Evolutionary conservation across 768 basidiomycete genomes (phyloP).

Genomic region (Suillus subluteus): DNA sequence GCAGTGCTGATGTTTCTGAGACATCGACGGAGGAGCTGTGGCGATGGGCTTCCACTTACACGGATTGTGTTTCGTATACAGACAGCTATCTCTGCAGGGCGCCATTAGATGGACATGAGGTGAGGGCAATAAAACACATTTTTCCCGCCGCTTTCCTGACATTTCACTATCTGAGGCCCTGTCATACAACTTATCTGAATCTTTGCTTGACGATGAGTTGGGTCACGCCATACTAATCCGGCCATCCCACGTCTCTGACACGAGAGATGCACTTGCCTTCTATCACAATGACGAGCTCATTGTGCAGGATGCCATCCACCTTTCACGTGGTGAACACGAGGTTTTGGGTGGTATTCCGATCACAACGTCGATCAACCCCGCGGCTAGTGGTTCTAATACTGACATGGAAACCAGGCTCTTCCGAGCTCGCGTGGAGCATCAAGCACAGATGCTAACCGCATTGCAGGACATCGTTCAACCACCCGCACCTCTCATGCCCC

Average conservation of each 20-base stretch:
- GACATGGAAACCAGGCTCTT: conserved; percentile 24
- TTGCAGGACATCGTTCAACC: conserved; percentile 52
- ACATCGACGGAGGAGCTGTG: conserved; percentile 25
- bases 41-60: conserved; percentile 33
- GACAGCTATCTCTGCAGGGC: conserved; percentile 53
- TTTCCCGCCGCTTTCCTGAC: conserved; percentile 15
- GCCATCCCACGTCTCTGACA: conserved; percentile 17
- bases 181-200: conserved; percentile 37
- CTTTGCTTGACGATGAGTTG: conserved; percentile 57
- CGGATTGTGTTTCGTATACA: conserved; percentile 56
- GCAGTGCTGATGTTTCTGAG: conserved; percentile 24
- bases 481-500: conserved; percentile 45
- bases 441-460: conserved; percentile 45
- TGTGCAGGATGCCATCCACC: conserved; percentile 46
- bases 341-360: conserved; percentile 34
- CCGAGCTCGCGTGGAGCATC: conserved; percentile 49
- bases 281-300: conserved; percentile 54
- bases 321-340: conserved; percentile 49
- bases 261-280: conserved; percentile 33
- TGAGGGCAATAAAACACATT: conserved; percentile 27
- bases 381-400: conserved; percentile 25
- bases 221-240: conserved; percentile 50
- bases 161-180: conserved; percentile 19
- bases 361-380: conserved; percentile 39
- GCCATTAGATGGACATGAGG: conserved; percentile 42